These are phyloP conservation scores for Calonectria honghensis DNA, from an alignment of 2,329 filamentous ascomycete genomes.

Conservation along the genomic window DNA sequence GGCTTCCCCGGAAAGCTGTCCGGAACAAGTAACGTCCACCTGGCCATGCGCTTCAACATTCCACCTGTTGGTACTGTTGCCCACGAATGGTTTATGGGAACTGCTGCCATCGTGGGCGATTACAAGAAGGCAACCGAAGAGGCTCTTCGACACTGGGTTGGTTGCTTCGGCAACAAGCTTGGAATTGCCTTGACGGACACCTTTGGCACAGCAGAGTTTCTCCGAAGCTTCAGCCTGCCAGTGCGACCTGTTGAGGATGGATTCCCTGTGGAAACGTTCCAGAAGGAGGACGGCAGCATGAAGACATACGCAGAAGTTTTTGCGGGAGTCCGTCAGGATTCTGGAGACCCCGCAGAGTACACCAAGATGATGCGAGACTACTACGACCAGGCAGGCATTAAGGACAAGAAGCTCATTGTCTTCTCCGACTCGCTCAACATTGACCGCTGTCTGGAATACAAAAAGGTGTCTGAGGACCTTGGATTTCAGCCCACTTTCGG, in stretches of 20 bases:
- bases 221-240: slow-evolving; percentile 86
- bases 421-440: slow-evolving; percentile 97
- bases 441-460: slow-evolving; percentile 93
- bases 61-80: slow-evolving; percentile 90
- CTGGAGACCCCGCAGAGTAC: slow-evolving; percentile 88
- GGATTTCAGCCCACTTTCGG: slow-evolving; percentile 93
- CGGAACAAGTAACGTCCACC: slow-evolving; percentile 96
- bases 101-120: slow-evolving; percentile 91
- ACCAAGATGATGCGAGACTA: slow-evolving; percentile 87
- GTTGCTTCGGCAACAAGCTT: slow-evolving; percentile 90
- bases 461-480: slow-evolving; percentile 84
- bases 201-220: slow-evolving; percentile 93
- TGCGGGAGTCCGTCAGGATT: slow-evolving; percentile 91
- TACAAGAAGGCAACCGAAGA: slow-evolving; percentile 90
- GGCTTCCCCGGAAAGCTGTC: slow-evolving; percentile 83
- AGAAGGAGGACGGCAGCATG: slow-evolving; percentile 62
- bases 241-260: slow-evolving; percentile 67
- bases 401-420: slow-evolving; percentile 89
- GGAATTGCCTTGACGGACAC: slow-evolving; percentile 96
- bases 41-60: slow-evolving; percentile 94
- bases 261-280: slow-evolving; percentile 64
- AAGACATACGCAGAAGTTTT: slow-evolving; percentile 89
- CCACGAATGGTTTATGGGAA: slow-evolving; percentile 99
- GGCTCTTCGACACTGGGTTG: slow-evolving; percentile 91
- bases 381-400: slow-evolving; percentile 85